phyloP scores from a whole-genome alignment of 2,329 filamentous ascomycete species.

The Fusarium bulbicola region DNA sequence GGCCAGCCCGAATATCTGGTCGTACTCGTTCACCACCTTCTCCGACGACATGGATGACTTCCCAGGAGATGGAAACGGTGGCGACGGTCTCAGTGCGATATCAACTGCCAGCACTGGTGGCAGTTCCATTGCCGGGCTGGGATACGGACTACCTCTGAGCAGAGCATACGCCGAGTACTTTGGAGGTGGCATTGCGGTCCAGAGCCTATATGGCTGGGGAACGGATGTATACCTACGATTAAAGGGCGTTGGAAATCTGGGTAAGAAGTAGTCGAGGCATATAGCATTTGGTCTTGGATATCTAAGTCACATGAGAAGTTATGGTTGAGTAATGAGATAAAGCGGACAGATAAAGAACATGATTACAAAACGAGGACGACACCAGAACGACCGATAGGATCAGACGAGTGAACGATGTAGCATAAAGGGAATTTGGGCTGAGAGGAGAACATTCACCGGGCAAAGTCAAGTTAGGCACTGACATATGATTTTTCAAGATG shows the following conservation, averaged over 20 bases:
- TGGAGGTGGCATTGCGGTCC: conserved; percentile 92
- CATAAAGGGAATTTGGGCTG: neutral
- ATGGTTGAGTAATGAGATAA: neutral
- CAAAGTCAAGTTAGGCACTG: neutral
- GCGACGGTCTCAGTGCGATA: conserved; percentile 75
- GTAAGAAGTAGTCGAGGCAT: conserved; percentile 37
- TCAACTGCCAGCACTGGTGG: conserved; percentile 75
- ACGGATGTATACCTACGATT: conserved; percentile 74
- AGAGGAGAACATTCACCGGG: neutral
- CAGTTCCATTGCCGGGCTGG: conserved; percentile 89
- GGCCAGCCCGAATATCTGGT: conserved; percentile 89
- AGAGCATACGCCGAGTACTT: conserved; percentile 98
- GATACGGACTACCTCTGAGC: conserved; percentile 90
- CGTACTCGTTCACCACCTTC: conserved; percentile 97
- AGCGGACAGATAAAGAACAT: neutral
- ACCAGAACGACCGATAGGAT: neutral
- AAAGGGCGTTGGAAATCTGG: conserved; percentile 68
- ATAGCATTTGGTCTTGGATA: neutral
- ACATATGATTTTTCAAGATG: neutral
- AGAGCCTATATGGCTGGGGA: conserved; percentile 95
- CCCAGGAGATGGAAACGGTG: conserved; percentile 52
- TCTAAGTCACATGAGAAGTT: neutral
- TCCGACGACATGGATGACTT: conserved; percentile 63
- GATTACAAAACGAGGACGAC: neutral
- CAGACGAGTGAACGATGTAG: neutral